Evolutionary conservation across 345 rosid genomes (phyloP), one percentile per base, ranked within the genome.

Genomic region (Hibiscus trionum): DNA sequence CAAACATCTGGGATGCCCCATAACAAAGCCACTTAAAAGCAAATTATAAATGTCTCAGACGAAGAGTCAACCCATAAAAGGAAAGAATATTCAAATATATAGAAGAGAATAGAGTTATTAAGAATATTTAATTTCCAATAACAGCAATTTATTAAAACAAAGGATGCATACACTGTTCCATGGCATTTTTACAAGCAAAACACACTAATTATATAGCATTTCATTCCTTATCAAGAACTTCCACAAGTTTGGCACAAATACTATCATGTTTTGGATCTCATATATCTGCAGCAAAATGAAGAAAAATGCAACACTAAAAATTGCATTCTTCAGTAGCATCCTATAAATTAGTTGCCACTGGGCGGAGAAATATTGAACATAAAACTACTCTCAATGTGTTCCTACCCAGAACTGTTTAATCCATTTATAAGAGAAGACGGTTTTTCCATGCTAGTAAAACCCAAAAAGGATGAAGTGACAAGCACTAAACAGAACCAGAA

Each of bases 1-100:
- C 91, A 72, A 88, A 84, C 84, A 75, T 70, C 52, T 80, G 90
- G 53, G 89, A 76, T 39, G 83, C 68, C 64, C 88, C 97, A 92
- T 91, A 47, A 73, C 56, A 62, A 56, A 50, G 24, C 55, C 50
- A 47, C 75, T 59, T 33, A 33, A 62, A 35, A 71, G 47, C 42
- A 50, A 55, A 17, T 9, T 53, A 71, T 11, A 14, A 35, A 66
- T 62, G 63, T 61, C 70, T 78, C 56, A 33, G 33, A 53, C 14
- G 71, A 73, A 72, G 76, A 74, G 62, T 76, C 76, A 67, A 79
- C 81, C 93, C 85, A 88, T 81, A 78, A 68, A 4, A 69, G 86
- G 80, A 73, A 62, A 72, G 65, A 1, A 70, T 61, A 73, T 65
- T 4, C 14, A 66, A 26, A 60, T 35, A 69, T 21, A 71, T 56